Conservation (phyloP, 345 rosid genomes). For the Aquilaria malaccensis region DNA sequence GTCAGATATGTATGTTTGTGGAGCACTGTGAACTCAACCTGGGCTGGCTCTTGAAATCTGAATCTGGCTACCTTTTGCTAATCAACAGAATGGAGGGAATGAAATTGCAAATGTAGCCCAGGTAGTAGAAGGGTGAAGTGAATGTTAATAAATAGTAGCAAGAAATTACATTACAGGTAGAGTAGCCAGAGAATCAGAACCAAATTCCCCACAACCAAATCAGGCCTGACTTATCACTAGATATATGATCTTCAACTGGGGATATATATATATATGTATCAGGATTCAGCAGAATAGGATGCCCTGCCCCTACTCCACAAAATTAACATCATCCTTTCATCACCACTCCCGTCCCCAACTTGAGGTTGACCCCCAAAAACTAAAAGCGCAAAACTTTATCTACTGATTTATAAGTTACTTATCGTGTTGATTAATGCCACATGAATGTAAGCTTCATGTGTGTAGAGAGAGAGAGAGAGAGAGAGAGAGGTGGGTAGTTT, state of each 20-base stretch:
- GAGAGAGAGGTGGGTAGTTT: not conserved
- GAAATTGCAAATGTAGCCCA: not conserved
- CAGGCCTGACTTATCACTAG: not conserved
- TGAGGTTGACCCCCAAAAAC: no score
- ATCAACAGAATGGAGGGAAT: not conserved
- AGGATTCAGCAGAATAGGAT: constrained; percentile 11
- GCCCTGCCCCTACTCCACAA: not conserved
- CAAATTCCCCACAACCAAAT: constrained; percentile 26
- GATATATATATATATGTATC: not conserved
- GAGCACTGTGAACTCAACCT: not conserved
- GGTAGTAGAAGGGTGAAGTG: constrained; percentile 11
- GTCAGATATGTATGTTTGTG: not conserved
- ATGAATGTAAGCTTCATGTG: not conserved
- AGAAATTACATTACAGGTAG: constrained; percentile 20
- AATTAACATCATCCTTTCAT: constrained; percentile 11
- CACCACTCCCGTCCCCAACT: constrained; percentile 8
- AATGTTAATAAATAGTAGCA: constrained; percentile 11
- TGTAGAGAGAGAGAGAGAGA: constrained; percentile 8
- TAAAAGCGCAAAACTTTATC: no score
- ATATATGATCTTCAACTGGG: constrained; percentile 1
- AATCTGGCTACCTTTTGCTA: not conserved
- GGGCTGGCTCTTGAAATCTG: no score
- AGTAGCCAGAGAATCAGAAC: constrained; percentile 31
- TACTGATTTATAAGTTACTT: no score
- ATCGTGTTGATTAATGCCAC: no score